phyloP scores from a whole-genome alignment of 2,329 filamentous ascomycete species.

The Trichoderma hamatum region DNA sequence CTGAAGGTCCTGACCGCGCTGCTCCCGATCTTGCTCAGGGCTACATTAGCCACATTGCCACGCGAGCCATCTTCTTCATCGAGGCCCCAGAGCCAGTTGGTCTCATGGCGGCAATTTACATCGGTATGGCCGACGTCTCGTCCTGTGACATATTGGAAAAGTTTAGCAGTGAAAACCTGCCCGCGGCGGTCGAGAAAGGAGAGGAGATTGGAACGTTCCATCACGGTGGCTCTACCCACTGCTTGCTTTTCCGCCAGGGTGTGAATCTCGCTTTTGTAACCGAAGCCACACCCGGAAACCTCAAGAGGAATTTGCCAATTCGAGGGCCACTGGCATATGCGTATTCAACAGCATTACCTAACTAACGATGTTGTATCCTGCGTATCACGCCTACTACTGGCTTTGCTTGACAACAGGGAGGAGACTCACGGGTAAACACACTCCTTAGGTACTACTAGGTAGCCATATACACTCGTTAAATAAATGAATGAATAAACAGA shows the following conservation, averaged over 20 bases:
- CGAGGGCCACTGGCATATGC: conserved; percentile 30
- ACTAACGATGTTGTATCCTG: not conserved
- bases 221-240: conserved; percentile 68
- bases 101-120: conserved; percentile 66
- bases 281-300: conserved; percentile 27
- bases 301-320: conserved; percentile 30
- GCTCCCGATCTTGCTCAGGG: conserved; percentile 51
- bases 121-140: conserved; percentile 73
- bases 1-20: conserved; percentile 30
- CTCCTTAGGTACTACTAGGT: not conserved
- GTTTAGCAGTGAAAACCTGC: conserved; percentile 25
- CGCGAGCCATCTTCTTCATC: conserved; percentile 67
- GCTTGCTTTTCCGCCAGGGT: conserved; percentile 61
- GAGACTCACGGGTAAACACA: not conserved
- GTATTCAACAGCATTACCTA: conserved; percentile 20
- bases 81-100: conserved; percentile 68
- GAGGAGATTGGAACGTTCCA: conserved; percentile 75
- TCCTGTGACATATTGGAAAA: conserved; percentile 58
- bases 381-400: no score
- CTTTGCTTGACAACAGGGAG: not conserved
- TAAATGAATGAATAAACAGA: not conserved
- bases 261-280: conserved; percentile 44
- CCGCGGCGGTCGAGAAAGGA: conserved; percentile 52
- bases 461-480: not conserved
- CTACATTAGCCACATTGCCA: conserved; percentile 65